Percentiles rank a stretch among this genome's conserved stretches.
Evolutionary conservation across 345 rosid species (phyloP).

Genomic region (Eucalyptus marginata): DNA sequence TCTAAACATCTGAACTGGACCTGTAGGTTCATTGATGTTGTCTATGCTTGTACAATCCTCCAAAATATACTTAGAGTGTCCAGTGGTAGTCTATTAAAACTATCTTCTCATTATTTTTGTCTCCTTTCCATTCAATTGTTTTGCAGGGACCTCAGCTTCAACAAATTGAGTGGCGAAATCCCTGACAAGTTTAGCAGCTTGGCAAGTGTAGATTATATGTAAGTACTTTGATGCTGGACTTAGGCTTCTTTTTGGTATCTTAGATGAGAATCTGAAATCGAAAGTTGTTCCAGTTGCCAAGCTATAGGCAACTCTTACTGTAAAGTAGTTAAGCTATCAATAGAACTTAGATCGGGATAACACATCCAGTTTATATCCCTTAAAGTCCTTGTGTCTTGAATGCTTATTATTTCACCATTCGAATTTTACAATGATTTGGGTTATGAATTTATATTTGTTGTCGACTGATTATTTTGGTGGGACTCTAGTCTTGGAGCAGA

Average conservation of each 20-base stretch:
- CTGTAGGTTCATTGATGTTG: neutral
- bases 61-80: neutral
- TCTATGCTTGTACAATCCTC: neutral
- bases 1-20: neutral
- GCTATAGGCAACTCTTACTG: neutral
- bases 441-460: neutral
- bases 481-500: neutral
- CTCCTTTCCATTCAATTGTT: neutral
- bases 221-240: neutral
- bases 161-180: neutral
- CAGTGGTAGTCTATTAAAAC: neutral
- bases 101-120: neutral
- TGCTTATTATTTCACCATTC: neutral
- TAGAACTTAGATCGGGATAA: neutral
- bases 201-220: fast-evolving
- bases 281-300: neutral
- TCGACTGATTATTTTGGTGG: neutral
- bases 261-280: neutral
- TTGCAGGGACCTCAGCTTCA: neutral
- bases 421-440: neutral
- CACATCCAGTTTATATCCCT: neutral
- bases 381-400: neutral
- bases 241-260: neutral
- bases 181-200: neutral
- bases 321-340: neutral